These are phyloP conservation scores for Cucurbita ficifolia DNA, from an alignment of 306 rosid genomes.

Conservation along the genomic window DNA sequence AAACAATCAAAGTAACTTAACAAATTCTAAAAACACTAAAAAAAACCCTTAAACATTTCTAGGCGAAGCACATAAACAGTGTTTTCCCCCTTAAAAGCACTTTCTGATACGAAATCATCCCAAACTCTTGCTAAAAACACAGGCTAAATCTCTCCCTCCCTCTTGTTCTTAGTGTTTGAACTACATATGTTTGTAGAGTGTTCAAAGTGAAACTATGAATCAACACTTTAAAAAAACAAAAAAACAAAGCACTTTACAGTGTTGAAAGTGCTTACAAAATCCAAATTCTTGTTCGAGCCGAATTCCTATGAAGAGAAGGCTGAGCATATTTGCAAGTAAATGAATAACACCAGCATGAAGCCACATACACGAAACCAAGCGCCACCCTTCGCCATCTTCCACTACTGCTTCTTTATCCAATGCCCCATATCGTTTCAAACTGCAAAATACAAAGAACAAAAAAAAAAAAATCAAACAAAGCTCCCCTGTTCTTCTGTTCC, in stretches of 20 bases:
- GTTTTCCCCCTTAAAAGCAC: not conserved
- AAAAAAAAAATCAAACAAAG: not conserved
- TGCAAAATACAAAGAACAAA: slow-evolving; percentile 9
- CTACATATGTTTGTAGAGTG: not conserved
- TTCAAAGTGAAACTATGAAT: not conserved
- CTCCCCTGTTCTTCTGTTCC: too few relatives aligned
- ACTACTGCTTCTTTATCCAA: slow-evolving; percentile 34
- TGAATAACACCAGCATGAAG: slow-evolving; percentile 91
- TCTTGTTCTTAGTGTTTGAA: too few relatives aligned
- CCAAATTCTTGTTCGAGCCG: slow-evolving; percentile 85
- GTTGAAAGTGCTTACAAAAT: slow-evolving; percentile 35
- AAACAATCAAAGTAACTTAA: not conserved
- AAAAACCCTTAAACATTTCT: not conserved
- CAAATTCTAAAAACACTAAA: not conserved
- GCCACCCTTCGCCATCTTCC: slow-evolving; percentile 46
- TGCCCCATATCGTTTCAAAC: slow-evolving; percentile 52
- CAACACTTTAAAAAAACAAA: not conserved
- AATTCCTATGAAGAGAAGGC: slow-evolving; percentile 67
- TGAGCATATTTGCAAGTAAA: slow-evolving; percentile 56
- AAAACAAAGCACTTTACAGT: not conserved
- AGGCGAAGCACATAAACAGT: not conserved
- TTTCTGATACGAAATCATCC: not conserved
- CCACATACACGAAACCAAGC: slow-evolving; percentile 71
- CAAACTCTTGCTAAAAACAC: not conserved
- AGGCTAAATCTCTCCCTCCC: not conserved